phyloP scores from a whole-genome alignment of 176 grass and related monocot genomes.

The Triticum timopheevii region DNA sequence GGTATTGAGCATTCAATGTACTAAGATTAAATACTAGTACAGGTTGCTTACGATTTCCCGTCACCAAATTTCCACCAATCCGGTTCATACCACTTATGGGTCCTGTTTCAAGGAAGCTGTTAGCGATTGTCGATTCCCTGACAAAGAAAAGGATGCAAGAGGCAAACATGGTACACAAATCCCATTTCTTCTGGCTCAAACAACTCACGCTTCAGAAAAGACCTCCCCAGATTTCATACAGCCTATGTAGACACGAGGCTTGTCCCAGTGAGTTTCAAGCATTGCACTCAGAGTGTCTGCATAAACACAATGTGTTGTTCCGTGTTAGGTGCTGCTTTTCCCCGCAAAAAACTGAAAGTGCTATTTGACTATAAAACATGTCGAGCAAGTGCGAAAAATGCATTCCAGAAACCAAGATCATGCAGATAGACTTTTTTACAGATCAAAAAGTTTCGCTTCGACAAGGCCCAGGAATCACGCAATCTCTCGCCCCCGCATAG shows the following conservation, averaged over 20 bases:
- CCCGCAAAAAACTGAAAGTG: neutral
- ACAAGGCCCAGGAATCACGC: no score
- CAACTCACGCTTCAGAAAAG: slow-evolving; percentile 95
- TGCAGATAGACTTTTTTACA: slow-evolving; percentile 26
- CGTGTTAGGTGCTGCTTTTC: slow-evolving; percentile 1
- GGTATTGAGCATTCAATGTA: slow-evolving; percentile 24
- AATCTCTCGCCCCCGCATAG: no score
- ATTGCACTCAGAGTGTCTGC: slow-evolving; percentile 89
- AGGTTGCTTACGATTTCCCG: slow-evolving; percentile 86
- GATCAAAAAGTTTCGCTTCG: neutral
- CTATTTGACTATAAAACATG: slow-evolving; percentile 20
- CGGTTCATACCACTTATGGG: slow-evolving; percentile 94
- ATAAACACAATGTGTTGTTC: slow-evolving; percentile 33
- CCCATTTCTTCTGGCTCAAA: slow-evolving; percentile 21
- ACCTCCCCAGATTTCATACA: slow-evolving; percentile 99
- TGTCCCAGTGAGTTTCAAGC: slow-evolving; percentile 79
- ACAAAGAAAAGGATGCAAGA: slow-evolving; percentile 21
- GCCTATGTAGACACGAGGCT: slow-evolving; percentile 84
- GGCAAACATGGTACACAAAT: slow-evolving; percentile 9
- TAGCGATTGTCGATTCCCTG: slow-evolving; percentile 26
- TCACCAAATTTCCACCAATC: slow-evolving; percentile 99
- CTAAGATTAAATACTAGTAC: slow-evolving; percentile 2
- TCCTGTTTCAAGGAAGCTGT: slow-evolving; percentile 48
- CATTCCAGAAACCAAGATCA: neutral
- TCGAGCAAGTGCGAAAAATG: slow-evolving; percentile 2